Evolutionary conservation across 257 asterid species (phyloP).

Genomic region (Plantago elongata): DNA sequence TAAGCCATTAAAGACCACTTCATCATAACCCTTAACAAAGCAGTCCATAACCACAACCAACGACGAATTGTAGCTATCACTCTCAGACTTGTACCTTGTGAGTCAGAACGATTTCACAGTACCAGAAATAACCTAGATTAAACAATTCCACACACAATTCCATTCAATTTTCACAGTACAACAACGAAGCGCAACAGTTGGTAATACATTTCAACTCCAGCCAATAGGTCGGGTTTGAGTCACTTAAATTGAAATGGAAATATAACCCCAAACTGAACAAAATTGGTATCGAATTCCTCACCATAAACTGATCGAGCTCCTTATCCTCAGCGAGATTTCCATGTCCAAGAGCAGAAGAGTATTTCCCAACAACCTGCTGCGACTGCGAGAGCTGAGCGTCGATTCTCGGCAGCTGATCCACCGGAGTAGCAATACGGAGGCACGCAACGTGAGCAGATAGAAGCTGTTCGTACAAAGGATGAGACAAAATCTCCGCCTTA

Average conservation of each 20-base stretch:
- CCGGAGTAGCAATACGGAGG: constrained; percentile 72
- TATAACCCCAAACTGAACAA: not conserved
- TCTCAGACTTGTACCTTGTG: too few species aligned
- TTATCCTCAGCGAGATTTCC: constrained; percentile 44
- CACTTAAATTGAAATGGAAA: too few species aligned
- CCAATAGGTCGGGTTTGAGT: too few species aligned
- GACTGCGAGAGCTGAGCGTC: constrained; percentile 70
- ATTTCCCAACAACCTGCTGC: constrained; percentile 56
- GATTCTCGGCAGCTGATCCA: constrained; percentile 77
- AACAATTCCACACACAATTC: too few species aligned
- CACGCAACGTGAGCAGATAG: constrained; percentile 73
- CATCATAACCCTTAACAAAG: too few species aligned
- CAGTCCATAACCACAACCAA: too few species aligned
- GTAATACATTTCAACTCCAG: too few species aligned
- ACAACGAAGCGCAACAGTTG: too few species aligned
- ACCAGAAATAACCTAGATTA: too few species aligned
- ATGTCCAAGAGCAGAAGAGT: constrained; percentile 46
- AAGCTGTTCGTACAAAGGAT: constrained; percentile 68
- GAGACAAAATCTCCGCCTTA: constrained; percentile 55
- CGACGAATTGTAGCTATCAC: too few species aligned
- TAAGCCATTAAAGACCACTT: not conserved
- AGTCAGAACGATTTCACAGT: too few species aligned
- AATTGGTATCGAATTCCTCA: constrained; percentile 7
- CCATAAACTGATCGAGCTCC: constrained; percentile 76
- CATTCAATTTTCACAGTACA: too few species aligned